A percentile compares a stretch with the other conserved stretches of the same genome.
Evolutionary conservation across 2,329 filamentous ascomycete species (phyloP).

Genomic region (Epichloe amarillans): DNA sequence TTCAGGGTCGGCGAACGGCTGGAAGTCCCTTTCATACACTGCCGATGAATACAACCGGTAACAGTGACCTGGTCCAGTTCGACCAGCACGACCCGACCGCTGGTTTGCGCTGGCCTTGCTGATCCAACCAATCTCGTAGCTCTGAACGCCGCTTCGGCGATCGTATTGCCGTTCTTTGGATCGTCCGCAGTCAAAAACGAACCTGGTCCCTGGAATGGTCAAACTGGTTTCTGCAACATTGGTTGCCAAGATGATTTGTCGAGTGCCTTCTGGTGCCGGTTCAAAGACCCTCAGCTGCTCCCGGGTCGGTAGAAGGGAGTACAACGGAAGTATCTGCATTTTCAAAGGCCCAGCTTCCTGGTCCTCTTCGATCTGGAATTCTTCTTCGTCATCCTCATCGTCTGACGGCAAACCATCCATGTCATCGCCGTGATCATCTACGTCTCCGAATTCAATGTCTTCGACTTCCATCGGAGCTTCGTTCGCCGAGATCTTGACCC

Average conservation of each 20-base stretch:
- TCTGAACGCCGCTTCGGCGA: slow-evolving; percentile 79
- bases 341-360: slow-evolving; percentile 46
- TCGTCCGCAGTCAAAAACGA: slow-evolving; percentile 89
- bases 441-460: slow-evolving; percentile 69
- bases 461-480: slow-evolving; percentile 74
- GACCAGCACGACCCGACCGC: slow-evolving; percentile 81
- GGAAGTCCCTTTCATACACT: slow-evolving; percentile 81
- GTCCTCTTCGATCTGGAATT: slow-evolving; percentile 58
- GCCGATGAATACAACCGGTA: slow-evolving; percentile 91
- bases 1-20: slow-evolving; percentile 76
- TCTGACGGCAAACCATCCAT: slow-evolving; percentile 47
- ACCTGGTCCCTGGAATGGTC: slow-evolving; percentile 88
- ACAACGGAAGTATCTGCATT: slow-evolving; percentile 84
- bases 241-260: slow-evolving; percentile 80
- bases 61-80: slow-evolving; percentile 91
- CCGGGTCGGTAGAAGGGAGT: slow-evolving; percentile 78
- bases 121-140: slow-evolving; percentile 90
- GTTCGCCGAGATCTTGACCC: slow-evolving; percentile 60
- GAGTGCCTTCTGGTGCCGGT: slow-evolving; percentile 64
- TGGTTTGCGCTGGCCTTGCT: slow-evolving; percentile 94
- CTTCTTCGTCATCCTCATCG: slow-evolving; percentile 41
- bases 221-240: slow-evolving; percentile 96
- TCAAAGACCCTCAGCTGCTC: slow-evolving; percentile 90
- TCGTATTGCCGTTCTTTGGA: slow-evolving; percentile 89
- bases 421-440: slow-evolving; percentile 47